Evolutionary conservation across 1,284 basidiomycete species (phyloP), one percentile per base, ranked within the genome.

Genomic region (Exobasidium cylindrosporum): DNA sequence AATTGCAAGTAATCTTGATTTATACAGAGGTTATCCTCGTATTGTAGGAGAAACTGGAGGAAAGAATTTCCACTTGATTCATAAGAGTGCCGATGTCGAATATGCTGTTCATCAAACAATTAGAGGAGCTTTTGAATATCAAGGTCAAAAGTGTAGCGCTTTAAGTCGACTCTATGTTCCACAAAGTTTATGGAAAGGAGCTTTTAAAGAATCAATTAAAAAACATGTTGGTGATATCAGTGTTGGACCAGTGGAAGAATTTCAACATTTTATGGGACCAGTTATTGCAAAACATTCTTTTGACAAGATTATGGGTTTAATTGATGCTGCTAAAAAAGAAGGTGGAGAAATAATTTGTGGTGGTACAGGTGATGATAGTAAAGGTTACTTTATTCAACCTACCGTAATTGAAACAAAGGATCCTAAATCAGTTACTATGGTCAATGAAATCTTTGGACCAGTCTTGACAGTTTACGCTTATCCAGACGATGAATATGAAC

Each of bases 131-230:
- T 98, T 97, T 81, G 95, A 99, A 82, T 99, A 97, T 82, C 92
- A 94, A 83, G 94, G 92, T 53, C 96, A 98, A 81, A 98, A 99
- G 83, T 99, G 95, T 82, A 95, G 92, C 32, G 95, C 96, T 3
- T 85, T 96, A 30, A 94, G 92, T 4, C 86, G 95, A 55, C 80
- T 91, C 45, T 99, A 98, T 82, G 91, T 98, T 14, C 87, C 96
- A 46, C 83, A 86, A 49, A 91, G 90, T 2, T 80, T 91, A 55
- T 98, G 95, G 96, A 84, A 88, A 61, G 84, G 83, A 53, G 91
- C 91, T 50, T 97, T 97, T 85, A 90, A 90, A 81, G 87, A 91
- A 54, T 85, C 86, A 78, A 83, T 97, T 53, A 82, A 92, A 64
- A 78, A 83, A 40, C 89, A 95, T 80, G 85, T 89, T 58, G 84